Evolutionary conservation across 805 yeast species (phyloP).

Genomic region (Lachancea sp.): DNA sequence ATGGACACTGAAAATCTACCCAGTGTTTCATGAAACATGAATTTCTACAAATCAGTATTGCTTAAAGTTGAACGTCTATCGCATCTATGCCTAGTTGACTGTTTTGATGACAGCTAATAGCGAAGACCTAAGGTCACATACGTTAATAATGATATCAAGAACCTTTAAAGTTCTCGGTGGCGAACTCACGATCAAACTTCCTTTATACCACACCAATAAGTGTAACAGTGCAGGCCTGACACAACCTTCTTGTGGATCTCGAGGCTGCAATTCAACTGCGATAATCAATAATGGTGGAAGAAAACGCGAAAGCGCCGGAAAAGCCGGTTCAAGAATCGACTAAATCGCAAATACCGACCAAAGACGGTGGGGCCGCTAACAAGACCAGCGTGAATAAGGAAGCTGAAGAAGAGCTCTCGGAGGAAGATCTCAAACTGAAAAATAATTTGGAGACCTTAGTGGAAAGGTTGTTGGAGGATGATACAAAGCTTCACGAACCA

Average conservation of each 20-base stretch:
- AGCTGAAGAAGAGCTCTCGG: constrained; percentile 79
- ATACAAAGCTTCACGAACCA: constrained; percentile 42
- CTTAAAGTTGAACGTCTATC: no score
- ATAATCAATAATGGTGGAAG: constrained; percentile 14
- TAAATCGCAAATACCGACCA: constrained; percentile 10
- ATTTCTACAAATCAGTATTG: no score
- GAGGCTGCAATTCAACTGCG: neutral
- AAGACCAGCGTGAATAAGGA: constrained; percentile 24
- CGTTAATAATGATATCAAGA: neutral
- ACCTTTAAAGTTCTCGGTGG: constrained; percentile 6
- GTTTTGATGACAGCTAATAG: no score
- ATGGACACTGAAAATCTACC: no score
- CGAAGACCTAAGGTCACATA: neutral
- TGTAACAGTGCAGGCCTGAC: neutral
- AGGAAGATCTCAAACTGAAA: constrained; percentile 86
- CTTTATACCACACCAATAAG: neutral
- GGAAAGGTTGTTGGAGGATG: constrained; percentile 60
- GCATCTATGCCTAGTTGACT: no score
- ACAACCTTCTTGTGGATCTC: no score
- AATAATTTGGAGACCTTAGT: constrained; percentile 81
- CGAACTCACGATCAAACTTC: neutral
- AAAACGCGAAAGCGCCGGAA: constrained; percentile 13
- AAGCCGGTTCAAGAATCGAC: constrained; percentile 9
- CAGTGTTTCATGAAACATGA: no score
- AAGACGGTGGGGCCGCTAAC: constrained; percentile 10